Base-by-base conservation (phyloP, 306 rosid genomes). In the Cucumis hystrix region DNA sequence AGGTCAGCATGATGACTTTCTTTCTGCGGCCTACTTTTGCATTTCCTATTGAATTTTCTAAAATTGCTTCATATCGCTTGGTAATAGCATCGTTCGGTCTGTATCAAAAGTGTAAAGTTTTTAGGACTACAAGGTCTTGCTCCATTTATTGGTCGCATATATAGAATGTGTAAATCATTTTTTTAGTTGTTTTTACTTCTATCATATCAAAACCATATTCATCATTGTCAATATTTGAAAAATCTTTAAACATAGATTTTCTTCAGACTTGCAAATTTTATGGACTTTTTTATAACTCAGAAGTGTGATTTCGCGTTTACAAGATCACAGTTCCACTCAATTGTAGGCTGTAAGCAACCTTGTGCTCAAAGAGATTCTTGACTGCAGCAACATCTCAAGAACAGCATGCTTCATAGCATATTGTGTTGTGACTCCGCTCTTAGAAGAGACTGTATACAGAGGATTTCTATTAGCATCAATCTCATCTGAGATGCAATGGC, bases 371-470 rank as follows among this genome's bases (percentile, higher is more conserved):
- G 93, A 88, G 76, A 85, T 91, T 63, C 88, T 93, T 33, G 84
- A 39, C 17, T 77, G 78, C 60, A 85, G 87, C 81, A 78, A 83
- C 74, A 78, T 86, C 73, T 88, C 96, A 58, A 88, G 80, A 82
- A 83, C 87, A 28, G 83, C 86, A 52, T 88, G 90, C 78, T 82
- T 84, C 47, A 71, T 85, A 60, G 87, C 83, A 62, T 89, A 88
- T 65, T 93, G 98, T 73, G 57, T 87, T 78, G 69, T 85, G 49
- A 83, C 91, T 74, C 98, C 98, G 23, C 41, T 93, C 54, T 80
- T 91, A 82, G 97, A 91, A 82, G 98, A 90, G 82, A 78, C 83
- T 58, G 84, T 93, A 58, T 93, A 88, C 57, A 87, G 97, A 80
- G 91, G 96, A n/a, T 93, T 89, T 84, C 83, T 93, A 61, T 76